phyloP scores from a whole-genome alignment of 768 basidiomycete genomes.

The Trametes gibbosa region DNA sequence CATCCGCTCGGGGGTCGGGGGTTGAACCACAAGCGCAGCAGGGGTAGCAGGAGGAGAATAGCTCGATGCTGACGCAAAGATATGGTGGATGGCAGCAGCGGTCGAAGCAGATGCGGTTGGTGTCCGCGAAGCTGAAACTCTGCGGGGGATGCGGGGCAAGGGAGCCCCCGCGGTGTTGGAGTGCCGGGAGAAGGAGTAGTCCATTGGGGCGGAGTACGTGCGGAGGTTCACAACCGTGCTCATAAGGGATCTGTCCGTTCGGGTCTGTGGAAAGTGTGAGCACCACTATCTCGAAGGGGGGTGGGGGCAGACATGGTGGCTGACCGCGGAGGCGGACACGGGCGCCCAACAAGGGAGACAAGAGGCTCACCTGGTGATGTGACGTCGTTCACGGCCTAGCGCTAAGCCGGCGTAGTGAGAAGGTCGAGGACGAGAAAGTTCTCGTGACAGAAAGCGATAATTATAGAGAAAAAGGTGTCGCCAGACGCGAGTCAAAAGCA shows the following conservation, averaged over 20 bases:
- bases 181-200: slow-evolving; percentile 27
- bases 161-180: slow-evolving; percentile 57
- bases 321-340: not conserved
- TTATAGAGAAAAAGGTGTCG: slow-evolving; percentile 14
- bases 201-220: slow-evolving; percentile 19
- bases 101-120: slow-evolving; percentile 9
- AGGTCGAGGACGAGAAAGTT: not conserved
- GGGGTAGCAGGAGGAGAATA: slow-evolving; percentile 18
- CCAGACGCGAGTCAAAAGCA: slow-evolving; percentile 14
- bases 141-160: slow-evolving; percentile 63
- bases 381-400: slow-evolving; percentile 10
- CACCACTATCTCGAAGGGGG: not conserved
- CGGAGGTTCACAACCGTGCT: slow-evolving; percentile 13
- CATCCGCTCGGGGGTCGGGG: slow-evolving; percentile 25
- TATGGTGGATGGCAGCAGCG: slow-evolving; percentile 50
- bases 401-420: slow-evolving; percentile 6
- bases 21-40: slow-evolving; percentile 24
- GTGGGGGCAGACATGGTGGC: not conserved
- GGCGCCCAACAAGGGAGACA: not conserved
- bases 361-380: slow-evolving; percentile 3
- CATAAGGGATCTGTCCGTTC: slow-evolving; percentile 17
- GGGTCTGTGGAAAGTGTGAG: slow-evolving; percentile 5
- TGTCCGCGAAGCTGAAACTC: slow-evolving; percentile 30
- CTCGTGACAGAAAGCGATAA: slow-evolving; percentile 14
- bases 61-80: slow-evolving; percentile 47